A percentile compares a stretch with the other conserved stretches of the same genome.
phyloP scores from a whole-genome alignment of 441 rosid species.

The Mallotus repandus region DNA sequence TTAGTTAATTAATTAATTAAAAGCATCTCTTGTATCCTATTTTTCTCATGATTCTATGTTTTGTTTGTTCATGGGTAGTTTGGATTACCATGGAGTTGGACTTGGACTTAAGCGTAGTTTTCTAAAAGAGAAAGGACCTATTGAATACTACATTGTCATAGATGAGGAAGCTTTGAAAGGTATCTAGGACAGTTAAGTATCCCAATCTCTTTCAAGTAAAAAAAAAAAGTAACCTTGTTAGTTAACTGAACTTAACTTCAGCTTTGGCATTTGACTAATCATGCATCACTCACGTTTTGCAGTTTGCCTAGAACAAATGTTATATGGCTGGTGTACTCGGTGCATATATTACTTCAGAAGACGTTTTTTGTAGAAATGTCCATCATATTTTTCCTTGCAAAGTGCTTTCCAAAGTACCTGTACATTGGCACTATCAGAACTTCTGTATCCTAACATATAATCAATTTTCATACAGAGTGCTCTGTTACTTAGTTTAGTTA shows the following conservation, averaged over 20 bases:
- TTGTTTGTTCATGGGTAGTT: too few species aligned
- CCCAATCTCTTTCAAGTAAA: not conserved
- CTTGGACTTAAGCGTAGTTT: too few species aligned
- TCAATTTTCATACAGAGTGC: not conserved
- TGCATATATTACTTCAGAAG: constrained; percentile 74
- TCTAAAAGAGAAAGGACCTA: too few species aligned
- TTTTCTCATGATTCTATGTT: too few species aligned
- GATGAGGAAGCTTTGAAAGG: too few species aligned
- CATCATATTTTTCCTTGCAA: not conserved
- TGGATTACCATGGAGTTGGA: too few species aligned
- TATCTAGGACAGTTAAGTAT: not conserved
- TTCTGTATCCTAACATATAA: not conserved
- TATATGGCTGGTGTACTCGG: constrained; percentile 86
- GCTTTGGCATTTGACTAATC: too few species aligned
- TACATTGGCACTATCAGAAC: not conserved
- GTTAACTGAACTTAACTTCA: too few species aligned
- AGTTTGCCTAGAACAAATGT: constrained; percentile 92
- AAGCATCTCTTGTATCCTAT: too few species aligned
- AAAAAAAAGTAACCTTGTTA: not conserved
- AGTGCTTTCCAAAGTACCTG: not conserved
- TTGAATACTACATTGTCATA: too few species aligned
- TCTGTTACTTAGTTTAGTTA: not conserved
- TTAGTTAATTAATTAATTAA: too few species aligned
- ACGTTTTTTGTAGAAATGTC: constrained; percentile 4
- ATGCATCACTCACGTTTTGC: constrained; percentile 22